Evolutionary conservation across 2,329 filamentous ascomycete species (phyloP), one percentile per base, ranked within the genome.

Genomic region (Epichloe aotearoae): DNA sequence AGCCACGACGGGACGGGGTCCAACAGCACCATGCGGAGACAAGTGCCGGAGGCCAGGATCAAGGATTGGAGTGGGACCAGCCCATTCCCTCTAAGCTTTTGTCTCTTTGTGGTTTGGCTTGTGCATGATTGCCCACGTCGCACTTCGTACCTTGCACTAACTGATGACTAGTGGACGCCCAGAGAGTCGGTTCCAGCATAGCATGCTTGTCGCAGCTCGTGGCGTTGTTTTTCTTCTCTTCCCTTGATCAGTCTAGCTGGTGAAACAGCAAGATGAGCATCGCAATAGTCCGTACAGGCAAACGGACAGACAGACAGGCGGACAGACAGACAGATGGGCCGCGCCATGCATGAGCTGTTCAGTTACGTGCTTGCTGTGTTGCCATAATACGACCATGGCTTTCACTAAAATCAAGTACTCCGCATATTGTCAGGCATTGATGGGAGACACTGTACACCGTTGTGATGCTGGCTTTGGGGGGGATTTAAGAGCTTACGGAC

Each of bases 341-440:
- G 8, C 26, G 40, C 17, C 15, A 15, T 42, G 34, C 15, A 15
- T 42, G 34, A 39, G 30, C 12, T 19, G 44, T 41, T 36, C 30
- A 38, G 17, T 38, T 36, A 52, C 50, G 46, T 49, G 50, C 46
- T 41, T 49, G 50, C 50, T 41, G 41, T 40, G 26, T 40, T 45
- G 34, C 46, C 23, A 49, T 49, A 48, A 49, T 52, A 48, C 50
- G 50, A 36, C 46, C 17, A 33, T 2, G 42, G 23, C 26, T 19
- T 15, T 19, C 33, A 23, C 26, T 10, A 20, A 51, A 19, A 10
- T 11, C 30, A 39, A 49, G 26, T 3, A 45, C 46, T 40, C 41
- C 33, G 23, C 50, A 36, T 44, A 15, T 38, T 45, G 36, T 52
- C 26, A 47, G 50, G 46, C 46, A 48, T 40, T 36, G 46, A 49